Base-by-base conservation (phyloP, 2,329 filamentous ascomycete species). In the Claviceps arundinis region DNA sequence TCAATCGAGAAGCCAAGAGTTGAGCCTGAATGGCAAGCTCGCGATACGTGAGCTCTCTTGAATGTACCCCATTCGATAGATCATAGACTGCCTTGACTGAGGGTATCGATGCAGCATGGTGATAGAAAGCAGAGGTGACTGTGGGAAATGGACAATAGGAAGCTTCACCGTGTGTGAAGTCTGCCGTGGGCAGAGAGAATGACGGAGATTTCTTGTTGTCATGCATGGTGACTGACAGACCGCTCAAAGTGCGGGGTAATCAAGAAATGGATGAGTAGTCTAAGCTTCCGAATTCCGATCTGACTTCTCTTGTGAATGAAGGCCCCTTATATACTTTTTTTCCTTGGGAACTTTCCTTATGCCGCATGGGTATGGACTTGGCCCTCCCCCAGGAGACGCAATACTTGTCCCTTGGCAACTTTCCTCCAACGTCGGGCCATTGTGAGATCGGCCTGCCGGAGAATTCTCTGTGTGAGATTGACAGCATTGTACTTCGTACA, bases 21-120 rank as follows among this genome's bases (percentile, higher is more conserved):
- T 74, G 74, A 44, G 68, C 68, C 26, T 65, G 62, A 40, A 52
- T 59, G 38, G 72, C 70, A 47, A 77, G 69, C 50, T 73, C 66
- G 4, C 58, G 56, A 57, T 77, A 77, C 5, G 73, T 73, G 50
- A 76, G 60, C 49, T 66, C 63, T 17, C 58, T 62, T 40, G 41
- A 44, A 3, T 57, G 53, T 9, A 56, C 51, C 9, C 54, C 54
- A n/a, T 53, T 57, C 8, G 67, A 64, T 38, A 69, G 54, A 57
- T 69, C 61, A 52, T 68, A 65, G 19, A 72, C 63, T 14, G 73
- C 73, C 34, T 64, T 61, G 48, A 57, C 60, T 24, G 68, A 59
- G 17, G 73, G 71, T 34, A 64, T 62, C 13, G 56, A 55, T 45
- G 63, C 60, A 9, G 67, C 71, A 57, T 67, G 59, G 42, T 68